Evolutionary conservation across 2,329 filamentous ascomycete species (phyloP), one percentile per base, ranked within the genome.

Genomic region (Exophiala dermatitidis): DNA sequence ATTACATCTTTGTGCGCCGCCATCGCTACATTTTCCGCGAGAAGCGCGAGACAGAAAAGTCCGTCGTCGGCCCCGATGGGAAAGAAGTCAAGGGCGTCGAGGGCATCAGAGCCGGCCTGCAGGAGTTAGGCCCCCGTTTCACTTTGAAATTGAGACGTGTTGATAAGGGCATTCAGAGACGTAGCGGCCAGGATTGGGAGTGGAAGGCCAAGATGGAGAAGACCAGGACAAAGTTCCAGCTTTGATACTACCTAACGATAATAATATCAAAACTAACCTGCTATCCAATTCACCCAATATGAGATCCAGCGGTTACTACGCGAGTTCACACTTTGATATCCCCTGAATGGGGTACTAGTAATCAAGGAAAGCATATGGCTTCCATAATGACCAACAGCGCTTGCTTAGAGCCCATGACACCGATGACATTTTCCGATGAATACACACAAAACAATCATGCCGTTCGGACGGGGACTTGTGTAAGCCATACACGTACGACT

Each of bases 161-260:
- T 41, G 91, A 97, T 68, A 90, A 90, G 71, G 91, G 90, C 0
- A 86, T 98, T 60, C 88, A 76, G 75, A 82, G 69, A 74, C 85
- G 71, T 44, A 84, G 81, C 69, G 88, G 89, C 36, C 81, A 89
- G 62, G 88, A 95, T 67, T 97, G 93, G 91, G 82, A 96, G 68
- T 98, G 93, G 93, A 94, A 95, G 74, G 86, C 87, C 7, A 83
- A 84, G 67, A 94, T 93, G 85, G 93, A 98, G 74, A 96, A 96
- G 76, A 78, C 87, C 66, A 79, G 93, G 65, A 97, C 91, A 62
- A 84, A 88, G 68, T 98, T 97, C 74, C 93, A 94, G 71, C 76
- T 98, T 67, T 97, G 32, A 46, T 31, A 29, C 19, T n/a, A 12
- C 38, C 5, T 19, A 19, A 19, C 19, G 19, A 19, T 19, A 19